These are phyloP conservation scores for Aquilaria malaccensis DNA, from an alignment of 345 rosid species.

Conservation along the genomic window DNA sequence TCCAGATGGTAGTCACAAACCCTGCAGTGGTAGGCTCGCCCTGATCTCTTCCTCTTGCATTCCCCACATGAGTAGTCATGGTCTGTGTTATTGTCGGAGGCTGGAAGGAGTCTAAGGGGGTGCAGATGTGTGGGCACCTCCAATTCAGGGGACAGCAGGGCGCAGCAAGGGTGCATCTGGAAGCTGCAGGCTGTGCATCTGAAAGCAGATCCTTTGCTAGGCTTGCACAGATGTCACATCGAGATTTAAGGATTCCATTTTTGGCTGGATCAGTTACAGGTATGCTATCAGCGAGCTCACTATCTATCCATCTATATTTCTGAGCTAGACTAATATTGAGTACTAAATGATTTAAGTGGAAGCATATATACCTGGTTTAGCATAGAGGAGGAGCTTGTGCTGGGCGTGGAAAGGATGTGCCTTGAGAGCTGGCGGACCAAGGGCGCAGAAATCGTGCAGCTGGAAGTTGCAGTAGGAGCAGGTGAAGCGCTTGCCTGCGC, in stretches of 20 bases:
- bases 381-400: constrained; percentile 49
- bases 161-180: constrained; percentile 90
- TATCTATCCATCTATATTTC: too few relatives aligned
- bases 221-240: constrained; percentile 63
- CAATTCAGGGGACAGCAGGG: constrained; percentile 52
- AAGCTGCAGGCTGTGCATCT: constrained; percentile 60
- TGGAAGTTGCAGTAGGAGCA: constrained; percentile 72
- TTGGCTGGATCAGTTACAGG: constrained; percentile 24
- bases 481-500: constrained; percentile 59
- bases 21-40: constrained; percentile 64
- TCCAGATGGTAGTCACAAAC: constrained; percentile 71
- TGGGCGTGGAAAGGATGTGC: constrained; percentile 66
- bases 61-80: constrained; percentile 40
- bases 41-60: constrained; percentile 57
- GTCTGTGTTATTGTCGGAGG: constrained; percentile 12
- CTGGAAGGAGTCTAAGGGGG: constrained; percentile 40
- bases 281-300: too few relatives aligned
- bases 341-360: neutral
- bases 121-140: constrained; percentile 51
- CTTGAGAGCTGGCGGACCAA: constrained; percentile 42
- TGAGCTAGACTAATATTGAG: too few relatives aligned
- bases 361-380: constrained; percentile 46
- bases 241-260: constrained; percentile 60
- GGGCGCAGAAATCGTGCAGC: constrained; percentile 81
- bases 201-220: constrained; percentile 59